These are phyloP conservation scores for Fusarium euwallaceae DNA, from an alignment of 2,329 filamentous ascomycete species.

Conservation along the genomic window DNA sequence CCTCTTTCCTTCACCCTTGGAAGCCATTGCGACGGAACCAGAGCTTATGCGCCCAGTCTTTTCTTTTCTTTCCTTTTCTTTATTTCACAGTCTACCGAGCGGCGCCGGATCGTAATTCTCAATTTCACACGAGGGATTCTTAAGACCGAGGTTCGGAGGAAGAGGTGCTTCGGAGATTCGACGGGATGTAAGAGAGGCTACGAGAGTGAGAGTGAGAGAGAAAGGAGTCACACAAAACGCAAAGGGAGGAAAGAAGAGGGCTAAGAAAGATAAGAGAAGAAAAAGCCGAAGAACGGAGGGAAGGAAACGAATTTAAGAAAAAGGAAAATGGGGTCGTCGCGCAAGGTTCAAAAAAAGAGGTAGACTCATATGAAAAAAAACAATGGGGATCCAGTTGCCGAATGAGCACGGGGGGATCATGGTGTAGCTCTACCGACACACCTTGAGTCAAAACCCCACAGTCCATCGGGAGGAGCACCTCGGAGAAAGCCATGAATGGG, in stretches of 20 bases:
- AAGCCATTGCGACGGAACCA: slow-evolving; percentile 49
- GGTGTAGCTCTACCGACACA: slow-evolving; percentile 32
- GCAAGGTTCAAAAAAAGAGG: background rate
- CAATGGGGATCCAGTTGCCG: background rate
- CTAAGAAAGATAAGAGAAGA: slow-evolving; percentile 4
- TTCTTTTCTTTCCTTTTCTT: background rate
- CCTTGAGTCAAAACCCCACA: slow-evolving; percentile 35
- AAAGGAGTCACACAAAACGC: background rate
- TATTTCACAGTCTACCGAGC: background rate
- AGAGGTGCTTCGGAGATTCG: slow-evolving; percentile 32
- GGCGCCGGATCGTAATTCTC: background rate
- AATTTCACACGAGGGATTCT: slow-evolving; percentile 6
- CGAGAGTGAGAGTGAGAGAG: background rate
- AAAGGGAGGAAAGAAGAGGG: background rate
- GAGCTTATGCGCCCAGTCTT: background rate
- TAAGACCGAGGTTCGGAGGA: slow-evolving; percentile 40
- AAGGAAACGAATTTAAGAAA: slow-evolving; percentile 29
- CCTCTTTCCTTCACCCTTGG: slow-evolving; percentile 61
- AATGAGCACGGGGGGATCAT: background rate
- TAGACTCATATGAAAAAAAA: background rate
- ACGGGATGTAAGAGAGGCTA: slow-evolving; percentile 5
- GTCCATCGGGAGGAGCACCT: slow-evolving; percentile 27
- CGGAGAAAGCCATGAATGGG: slow-evolving; percentile 25
- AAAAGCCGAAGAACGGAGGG: slow-evolving; percentile 14
- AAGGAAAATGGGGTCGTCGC: slow-evolving; percentile 4